Conservation (phyloP, 2,329 filamentous ascomycete species). For the Raffaelea arxii region DNA sequence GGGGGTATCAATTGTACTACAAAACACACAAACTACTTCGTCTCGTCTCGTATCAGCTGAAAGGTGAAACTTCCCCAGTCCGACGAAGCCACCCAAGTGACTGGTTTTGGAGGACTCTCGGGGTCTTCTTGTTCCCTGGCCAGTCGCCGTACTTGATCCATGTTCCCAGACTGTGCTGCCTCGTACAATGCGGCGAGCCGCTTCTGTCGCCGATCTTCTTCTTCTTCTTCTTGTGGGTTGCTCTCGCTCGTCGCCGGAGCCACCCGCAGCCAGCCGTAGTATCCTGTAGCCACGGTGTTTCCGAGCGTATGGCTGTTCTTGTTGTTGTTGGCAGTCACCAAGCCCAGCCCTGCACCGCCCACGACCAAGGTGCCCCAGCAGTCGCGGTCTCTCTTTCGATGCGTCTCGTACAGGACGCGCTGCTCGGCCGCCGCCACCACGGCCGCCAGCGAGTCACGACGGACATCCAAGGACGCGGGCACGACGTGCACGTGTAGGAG, state of each 20-base stretch:
- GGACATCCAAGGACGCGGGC: conserved; percentile 23
- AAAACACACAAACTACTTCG: too few species aligned
- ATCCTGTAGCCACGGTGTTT: conserved; percentile 24
- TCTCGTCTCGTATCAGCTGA: background rate
- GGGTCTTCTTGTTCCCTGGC: too few species aligned
- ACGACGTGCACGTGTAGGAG: conserved; percentile 43
- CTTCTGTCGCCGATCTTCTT: background rate
- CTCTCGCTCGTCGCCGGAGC: conserved; percentile 30
- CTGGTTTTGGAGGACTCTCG: conserved; percentile 30
- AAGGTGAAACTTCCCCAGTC: conserved; percentile 36
- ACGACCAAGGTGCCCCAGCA: conserved; percentile 52
- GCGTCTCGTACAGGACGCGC: conserved; percentile 41
- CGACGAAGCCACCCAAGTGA: conserved; percentile 37
- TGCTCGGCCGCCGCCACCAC: conserved; percentile 30
- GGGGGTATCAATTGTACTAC: background rate
- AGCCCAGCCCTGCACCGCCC: conserved; percentile 22
- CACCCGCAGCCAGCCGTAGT: conserved; percentile 44
- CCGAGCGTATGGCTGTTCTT: conserved; percentile 11
- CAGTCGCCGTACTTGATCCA: too few species aligned
- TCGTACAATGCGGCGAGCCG: too few species aligned
- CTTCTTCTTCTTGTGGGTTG: background rate
- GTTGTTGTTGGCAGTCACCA: too few species aligned
- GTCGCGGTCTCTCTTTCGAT: conserved; percentile 33
- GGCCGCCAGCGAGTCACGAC: conserved; percentile 14
- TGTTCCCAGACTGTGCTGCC: too few species aligned